Base-by-base conservation (phyloP, 768 basidiomycete genomes). In the Butyriboletus loyo region DNA sequence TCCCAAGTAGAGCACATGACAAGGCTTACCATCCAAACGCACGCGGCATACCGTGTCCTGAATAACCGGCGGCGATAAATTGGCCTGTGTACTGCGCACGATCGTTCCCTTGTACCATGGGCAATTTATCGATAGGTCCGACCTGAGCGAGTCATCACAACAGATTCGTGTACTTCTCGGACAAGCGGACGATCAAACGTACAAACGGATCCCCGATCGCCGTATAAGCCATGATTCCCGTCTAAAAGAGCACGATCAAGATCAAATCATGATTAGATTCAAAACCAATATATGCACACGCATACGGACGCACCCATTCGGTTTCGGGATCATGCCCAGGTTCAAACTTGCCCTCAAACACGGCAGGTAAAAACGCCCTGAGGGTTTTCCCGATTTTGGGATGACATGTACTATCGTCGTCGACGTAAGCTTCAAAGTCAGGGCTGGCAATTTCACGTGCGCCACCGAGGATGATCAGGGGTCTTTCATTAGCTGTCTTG, bases 221-320 rank as follows among this genome's bases (percentile, higher is more conserved):
- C 0, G 89, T 87, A 58, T 73, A 88, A 0, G 83, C 91, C 88
- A 90, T 90, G 39, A 93, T 89, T 0, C 91, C 92, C 1, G 86
- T 89, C 91, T 91, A 35, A 36, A 14, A 44, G 6, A 24, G 4
- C 14, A 15, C 21, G 6, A 39, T 27, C 38, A 45, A 9, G 11
- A 43, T 31, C 34, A 13, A 17, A 41, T 19, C 19, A 13, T 6
- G 28, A 6, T 21, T 15, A 34, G 24, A 30, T 9, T 15, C 21
- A 19, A 24, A n/a, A 22, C 13, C 3, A 25, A 47, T 3, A 15
- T 31, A 11, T 22, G 21, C 5, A 22, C 27, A 27, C 4, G 41
- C 24, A 49, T 6, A 17, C 17, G 19, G 9, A 70, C 79, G 38
- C 45, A 88, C 89, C 90, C 92, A 94, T 76, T 92, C 88, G 78